Conservation (phyloP, 108 stramenopile genomes). For the Nitzschia palea region DNA sequence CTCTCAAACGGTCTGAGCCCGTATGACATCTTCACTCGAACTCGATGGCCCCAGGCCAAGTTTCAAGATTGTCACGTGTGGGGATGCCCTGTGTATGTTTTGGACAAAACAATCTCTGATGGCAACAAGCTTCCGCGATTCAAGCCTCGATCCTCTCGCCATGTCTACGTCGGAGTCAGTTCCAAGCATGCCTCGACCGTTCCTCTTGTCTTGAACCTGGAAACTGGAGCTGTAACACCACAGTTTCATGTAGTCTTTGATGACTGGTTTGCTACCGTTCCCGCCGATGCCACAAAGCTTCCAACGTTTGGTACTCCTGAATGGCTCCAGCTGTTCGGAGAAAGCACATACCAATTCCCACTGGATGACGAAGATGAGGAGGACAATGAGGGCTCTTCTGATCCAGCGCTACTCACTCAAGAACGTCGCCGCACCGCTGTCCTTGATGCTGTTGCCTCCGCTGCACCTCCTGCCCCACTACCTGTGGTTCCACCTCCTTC, state of each 20-base stretch:
- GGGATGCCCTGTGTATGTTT: slow-evolving; percentile 39
- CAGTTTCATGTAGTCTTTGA: slow-evolving; percentile 58
- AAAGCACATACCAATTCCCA: slow-evolving; percentile 16
- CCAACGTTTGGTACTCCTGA: slow-evolving; percentile 21
- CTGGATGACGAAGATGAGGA: slow-evolving; percentile 28
- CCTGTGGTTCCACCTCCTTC: background rate
- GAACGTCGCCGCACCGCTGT: background rate
- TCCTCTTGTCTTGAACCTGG: slow-evolving; percentile 39
- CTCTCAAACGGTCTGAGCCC: slow-evolving; percentile 2
- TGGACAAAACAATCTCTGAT: slow-evolving; percentile 30
- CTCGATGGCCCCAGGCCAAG: slow-evolving; percentile 1
- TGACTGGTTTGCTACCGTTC: slow-evolving; percentile 40
- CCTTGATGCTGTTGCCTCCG: background rate
- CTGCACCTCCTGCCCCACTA: background rate
- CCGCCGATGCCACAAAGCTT: background rate
- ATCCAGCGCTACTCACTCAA: background rate
- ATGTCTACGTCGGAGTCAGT: slow-evolving; percentile 33
- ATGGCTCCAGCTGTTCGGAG: slow-evolving; percentile 31
- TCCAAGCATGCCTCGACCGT: slow-evolving; percentile 38
- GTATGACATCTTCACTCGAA: slow-evolving; percentile 16
- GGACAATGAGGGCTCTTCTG: slow-evolving; percentile 8
- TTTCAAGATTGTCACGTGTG: slow-evolving; percentile 33
- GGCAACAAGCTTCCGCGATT: slow-evolving; percentile 39
- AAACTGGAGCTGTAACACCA: slow-evolving; percentile 32
- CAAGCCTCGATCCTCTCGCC: slow-evolving; percentile 18